A percentile compares a stretch with the other conserved stretches of the same genome.
phyloP scores from a whole-genome alignment of 2,329 filamentous ascomycete species.

The Neonectria hederae region DNA sequence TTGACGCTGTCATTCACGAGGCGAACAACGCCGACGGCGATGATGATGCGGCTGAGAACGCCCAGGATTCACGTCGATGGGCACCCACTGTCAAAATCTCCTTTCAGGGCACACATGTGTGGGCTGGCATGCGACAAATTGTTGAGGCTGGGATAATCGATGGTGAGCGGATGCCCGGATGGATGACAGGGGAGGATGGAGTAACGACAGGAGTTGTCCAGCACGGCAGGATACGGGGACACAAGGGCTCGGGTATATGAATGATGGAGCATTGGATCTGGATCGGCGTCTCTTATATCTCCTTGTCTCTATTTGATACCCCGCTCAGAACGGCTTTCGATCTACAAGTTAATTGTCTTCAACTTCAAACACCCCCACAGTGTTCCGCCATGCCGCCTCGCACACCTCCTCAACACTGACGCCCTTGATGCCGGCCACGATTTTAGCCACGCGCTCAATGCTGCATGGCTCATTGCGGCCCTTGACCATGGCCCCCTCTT shows the following conservation, averaged over 20 bases:
- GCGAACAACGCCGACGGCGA: conserved; percentile 35
- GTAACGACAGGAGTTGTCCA: conserved; percentile 78
- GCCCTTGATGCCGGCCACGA: conserved; percentile 87
- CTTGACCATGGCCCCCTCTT: conserved; percentile 88
- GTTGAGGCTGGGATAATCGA: conserved; percentile 81
- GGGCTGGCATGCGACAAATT: conserved; percentile 80
- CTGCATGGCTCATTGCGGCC: conserved; percentile 92
- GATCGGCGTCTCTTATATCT: conserved; percentile 37
- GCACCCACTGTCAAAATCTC: conserved; percentile 64
- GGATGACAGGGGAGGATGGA: conserved; percentile 89
- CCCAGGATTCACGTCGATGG: conserved; percentile 44
- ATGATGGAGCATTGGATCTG: conserved; percentile 25
- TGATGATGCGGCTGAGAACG: conserved; percentile 38
- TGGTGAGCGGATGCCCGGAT: conserved; percentile 82
- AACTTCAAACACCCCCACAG: conserved; percentile 79
- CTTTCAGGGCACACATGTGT: conserved; percentile 81
- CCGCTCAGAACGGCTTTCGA: conserved; percentile 22
- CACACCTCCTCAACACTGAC: conserved; percentile 82
- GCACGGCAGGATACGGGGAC: conserved; percentile 70
- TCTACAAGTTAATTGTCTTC: conserved; percentile 48
- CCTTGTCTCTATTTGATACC: conserved; percentile 46
- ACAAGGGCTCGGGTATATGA: conserved; percentile 65
- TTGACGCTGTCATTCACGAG: conserved; percentile 48
- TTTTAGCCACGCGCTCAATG: conserved; percentile 87
- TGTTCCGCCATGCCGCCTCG: conserved; percentile 87